Conservation (phyloP, 257 asterid genomes). For the Fraxinus quadrangulata region DNA sequence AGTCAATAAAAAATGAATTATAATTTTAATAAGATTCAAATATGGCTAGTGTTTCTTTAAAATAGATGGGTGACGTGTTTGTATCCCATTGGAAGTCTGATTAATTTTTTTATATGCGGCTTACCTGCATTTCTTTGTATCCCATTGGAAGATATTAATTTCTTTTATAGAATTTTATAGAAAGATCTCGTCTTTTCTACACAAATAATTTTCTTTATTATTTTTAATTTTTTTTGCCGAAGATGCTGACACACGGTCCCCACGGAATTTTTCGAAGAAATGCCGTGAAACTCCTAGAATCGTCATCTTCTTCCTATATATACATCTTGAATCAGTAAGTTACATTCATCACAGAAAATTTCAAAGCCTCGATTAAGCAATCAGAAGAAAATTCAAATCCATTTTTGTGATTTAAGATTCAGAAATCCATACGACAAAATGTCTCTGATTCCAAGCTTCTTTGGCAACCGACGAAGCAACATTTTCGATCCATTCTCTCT, state of each 20-base stretch:
- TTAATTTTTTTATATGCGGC: too few species aligned
- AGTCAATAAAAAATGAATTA: too few species aligned
- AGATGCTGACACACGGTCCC: not conserved
- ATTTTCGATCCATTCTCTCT: conserved; percentile 25
- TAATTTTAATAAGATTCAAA: too few species aligned
- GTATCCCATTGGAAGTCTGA: too few species aligned
- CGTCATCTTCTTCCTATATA: conserved; percentile 3
- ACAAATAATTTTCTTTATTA: too few species aligned
- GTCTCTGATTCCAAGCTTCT: conserved; percentile 29
- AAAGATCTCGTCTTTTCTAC: too few species aligned
- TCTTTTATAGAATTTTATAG: too few species aligned
- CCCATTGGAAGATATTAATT: too few species aligned
- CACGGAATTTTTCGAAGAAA: not conserved
- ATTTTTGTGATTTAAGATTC: not conserved
- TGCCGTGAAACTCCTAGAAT: not conserved
- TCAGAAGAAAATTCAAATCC: not conserved
- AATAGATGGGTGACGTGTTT: too few species aligned
- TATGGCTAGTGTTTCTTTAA: too few species aligned
- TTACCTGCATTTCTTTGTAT: too few species aligned
- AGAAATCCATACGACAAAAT: not conserved
- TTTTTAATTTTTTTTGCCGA: too few species aligned
- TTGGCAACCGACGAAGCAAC: conserved; percentile 22
- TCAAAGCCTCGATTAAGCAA: not conserved
- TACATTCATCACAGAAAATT: not conserved
- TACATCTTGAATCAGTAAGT: not conserved